A percentile compares a stretch with the other conserved stretches of the same genome.
These are phyloP conservation scores for Cytospora schulzeri DNA, from an alignment of 2,329 filamentous ascomycete species.

Conservation along the genomic window DNA sequence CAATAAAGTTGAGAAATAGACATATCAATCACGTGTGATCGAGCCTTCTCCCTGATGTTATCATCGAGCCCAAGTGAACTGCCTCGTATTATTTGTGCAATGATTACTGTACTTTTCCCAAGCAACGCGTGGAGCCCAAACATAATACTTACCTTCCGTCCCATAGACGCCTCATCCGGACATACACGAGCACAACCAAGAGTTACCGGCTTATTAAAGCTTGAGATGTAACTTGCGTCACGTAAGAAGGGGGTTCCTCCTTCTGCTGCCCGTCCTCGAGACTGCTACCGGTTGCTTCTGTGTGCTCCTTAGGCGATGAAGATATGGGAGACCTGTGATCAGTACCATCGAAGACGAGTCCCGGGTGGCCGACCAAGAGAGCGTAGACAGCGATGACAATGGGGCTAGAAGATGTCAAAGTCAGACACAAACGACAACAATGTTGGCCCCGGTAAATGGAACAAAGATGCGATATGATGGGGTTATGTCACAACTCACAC, in stretches of 20 bases:
- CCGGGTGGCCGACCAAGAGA: conserved; percentile 25
- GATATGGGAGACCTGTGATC: neutral
- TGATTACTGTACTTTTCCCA: neutral
- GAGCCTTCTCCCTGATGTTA: neutral
- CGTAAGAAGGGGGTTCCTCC: neutral
- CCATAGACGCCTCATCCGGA: neutral
- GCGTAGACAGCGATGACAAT: conserved; percentile 15
- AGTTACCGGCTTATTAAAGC: neutral
- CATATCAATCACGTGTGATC: neutral
- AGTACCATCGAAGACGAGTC: conserved; percentile 12
- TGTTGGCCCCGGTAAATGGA: neutral
- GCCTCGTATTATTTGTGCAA: neutral
- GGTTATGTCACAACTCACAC: conserved; percentile 8
- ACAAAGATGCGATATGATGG: too few species aligned
- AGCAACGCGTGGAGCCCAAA: neutral
- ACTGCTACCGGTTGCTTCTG: neutral
- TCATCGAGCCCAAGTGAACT: neutral
- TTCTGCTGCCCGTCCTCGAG: neutral
- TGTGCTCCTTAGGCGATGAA: conserved; percentile 4
- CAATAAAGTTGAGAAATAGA: neutral
- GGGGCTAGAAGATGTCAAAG: neutral
- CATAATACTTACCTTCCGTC: neutral
- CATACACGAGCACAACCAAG: neutral
- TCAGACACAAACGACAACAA: neutral
- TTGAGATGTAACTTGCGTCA: neutral